A percentile compares a stretch with the other conserved stretches of the same genome.
Evolutionary conservation across 1,284 basidiomycete species (phyloP).

Genomic region (Ceratobasidium sp.): DNA sequence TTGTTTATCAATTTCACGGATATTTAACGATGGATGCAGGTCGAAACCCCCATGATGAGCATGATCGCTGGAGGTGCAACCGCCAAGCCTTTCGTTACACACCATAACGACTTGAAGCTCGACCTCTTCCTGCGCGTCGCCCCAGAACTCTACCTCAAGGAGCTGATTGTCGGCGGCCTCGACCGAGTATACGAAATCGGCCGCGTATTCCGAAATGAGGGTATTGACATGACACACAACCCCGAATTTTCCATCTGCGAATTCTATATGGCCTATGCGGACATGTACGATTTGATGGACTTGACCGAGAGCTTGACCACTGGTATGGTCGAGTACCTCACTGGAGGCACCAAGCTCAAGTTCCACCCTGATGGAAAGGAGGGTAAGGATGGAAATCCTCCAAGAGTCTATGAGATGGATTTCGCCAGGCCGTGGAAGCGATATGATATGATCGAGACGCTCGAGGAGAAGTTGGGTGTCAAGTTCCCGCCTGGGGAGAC

Average conservation of each 20-base stretch:
- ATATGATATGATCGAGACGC: constrained; percentile 96
- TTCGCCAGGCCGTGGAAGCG: constrained; percentile 98
- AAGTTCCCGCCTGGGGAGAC: constrained; percentile 94
- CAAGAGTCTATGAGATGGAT: constrained; percentile 75
- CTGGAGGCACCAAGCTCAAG: constrained; percentile 79
- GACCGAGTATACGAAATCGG: constrained; percentile 99
- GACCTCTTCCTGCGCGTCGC: constrained; percentile 98
- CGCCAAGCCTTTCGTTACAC: constrained; percentile 97
- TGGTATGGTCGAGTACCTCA: constrained; percentile 89
- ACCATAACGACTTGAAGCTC: constrained; percentile 97
- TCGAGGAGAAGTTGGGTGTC: constrained; percentile 91
- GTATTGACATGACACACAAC: constrained; percentile 98
- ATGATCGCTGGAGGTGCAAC: constrained; percentile 97
- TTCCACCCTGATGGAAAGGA: constrained; percentile 96
- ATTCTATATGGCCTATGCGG: constrained; percentile 99
- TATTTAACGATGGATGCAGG: constrained; percentile 50
- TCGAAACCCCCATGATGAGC: constrained; percentile 98
- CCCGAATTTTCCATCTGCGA: constrained; percentile 99
- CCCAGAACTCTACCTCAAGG: constrained; percentile 97
- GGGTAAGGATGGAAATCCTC: constrained; percentile 55
- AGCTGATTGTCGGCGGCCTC: constrained; percentile 94
- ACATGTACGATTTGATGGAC: constrained; percentile 99
- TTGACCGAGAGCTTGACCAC: constrained; percentile 92
- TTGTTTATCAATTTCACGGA: neutral
- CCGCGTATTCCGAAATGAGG: constrained; percentile 97